Evolutionary conservation across 345 rosid species (phyloP).

Genomic region (Nasturtium officinale): DNA sequence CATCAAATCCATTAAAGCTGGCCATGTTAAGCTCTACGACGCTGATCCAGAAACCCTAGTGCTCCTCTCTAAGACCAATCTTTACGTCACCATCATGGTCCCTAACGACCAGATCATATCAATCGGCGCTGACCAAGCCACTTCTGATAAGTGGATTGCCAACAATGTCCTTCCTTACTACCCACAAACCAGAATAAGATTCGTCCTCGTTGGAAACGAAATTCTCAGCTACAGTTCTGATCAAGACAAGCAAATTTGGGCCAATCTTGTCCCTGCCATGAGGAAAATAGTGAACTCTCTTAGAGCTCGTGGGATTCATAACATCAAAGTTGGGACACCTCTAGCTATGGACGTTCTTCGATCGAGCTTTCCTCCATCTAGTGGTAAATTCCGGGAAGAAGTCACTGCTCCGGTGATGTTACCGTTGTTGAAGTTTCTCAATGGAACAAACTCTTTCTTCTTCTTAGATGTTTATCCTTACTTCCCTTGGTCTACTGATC

Average conservation of each 20-base stretch:
- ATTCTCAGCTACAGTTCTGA: constrained; percentile 59
- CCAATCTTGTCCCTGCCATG: constrained; percentile 72
- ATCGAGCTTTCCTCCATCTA: constrained; percentile 71
- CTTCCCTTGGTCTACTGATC: constrained; percentile 67
- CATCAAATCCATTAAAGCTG: constrained; percentile 53
- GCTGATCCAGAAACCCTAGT: constrained; percentile 58
- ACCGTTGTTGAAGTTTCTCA: constrained; percentile 67
- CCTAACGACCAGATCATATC: constrained; percentile 56
- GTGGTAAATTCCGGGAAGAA: constrained; percentile 59
- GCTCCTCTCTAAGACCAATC: constrained; percentile 53
- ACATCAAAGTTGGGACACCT: constrained; percentile 75
- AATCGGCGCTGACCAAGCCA: constrained; percentile 48
- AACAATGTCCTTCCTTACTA: constrained; percentile 55
- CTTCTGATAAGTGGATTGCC: constrained; percentile 55
- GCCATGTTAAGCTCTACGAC: constrained; percentile 63
- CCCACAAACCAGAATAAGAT: constrained; percentile 58
- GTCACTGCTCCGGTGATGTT: constrained; percentile 50
- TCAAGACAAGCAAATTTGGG: constrained; percentile 49
- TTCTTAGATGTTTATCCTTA: constrained; percentile 81
- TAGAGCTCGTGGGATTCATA: constrained; percentile 44
- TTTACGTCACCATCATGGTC: constrained; percentile 69
- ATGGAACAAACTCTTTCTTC: constrained; percentile 64
- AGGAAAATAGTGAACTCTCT: constrained; percentile 52
- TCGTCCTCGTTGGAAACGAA: constrained; percentile 72
- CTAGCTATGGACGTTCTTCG: constrained; percentile 68